These are phyloP conservation scores for Quercus berberidifolia DNA, from an alignment of 306 rosid species.

Conservation along the genomic window DNA sequence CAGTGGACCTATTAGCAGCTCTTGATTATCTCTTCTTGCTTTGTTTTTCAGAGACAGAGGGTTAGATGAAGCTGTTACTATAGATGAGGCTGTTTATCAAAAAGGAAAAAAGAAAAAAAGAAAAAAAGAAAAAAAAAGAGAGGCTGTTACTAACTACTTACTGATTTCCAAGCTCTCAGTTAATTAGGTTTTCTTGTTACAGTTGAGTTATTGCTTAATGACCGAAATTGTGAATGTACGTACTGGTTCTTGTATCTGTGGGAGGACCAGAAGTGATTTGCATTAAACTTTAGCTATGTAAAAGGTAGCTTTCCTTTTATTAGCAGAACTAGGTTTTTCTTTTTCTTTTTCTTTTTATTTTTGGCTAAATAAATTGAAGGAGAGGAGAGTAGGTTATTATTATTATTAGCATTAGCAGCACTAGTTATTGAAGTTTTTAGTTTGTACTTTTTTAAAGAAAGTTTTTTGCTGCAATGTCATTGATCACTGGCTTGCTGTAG, in stretches of 20 bases:
- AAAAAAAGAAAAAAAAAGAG: not conserved
- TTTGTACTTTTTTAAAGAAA: not conserved
- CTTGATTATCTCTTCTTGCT: slow-evolving; percentile 4
- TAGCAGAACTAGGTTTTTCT: not conserved
- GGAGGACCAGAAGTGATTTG: not conserved
- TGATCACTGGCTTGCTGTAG: not conserved
- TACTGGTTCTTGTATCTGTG: not conserved
- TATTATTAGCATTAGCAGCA: not conserved
- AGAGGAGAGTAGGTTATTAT: no score
- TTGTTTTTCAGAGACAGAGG: slow-evolving; percentile 11
- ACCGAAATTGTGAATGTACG: not conserved
- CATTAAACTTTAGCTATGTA: slow-evolving; percentile 8
- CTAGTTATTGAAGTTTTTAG: not conserved
- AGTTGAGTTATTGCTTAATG: slow-evolving; percentile 4
- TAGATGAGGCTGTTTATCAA: not conserved
- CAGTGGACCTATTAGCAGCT: slow-evolving; percentile 18
- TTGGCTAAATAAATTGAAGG: not conserved
- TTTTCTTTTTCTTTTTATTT: not conserved
- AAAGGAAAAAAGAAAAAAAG: not conserved
- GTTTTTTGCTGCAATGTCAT: not conserved
- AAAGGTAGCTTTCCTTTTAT: slow-evolving; percentile 6
- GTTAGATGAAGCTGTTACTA: not conserved
- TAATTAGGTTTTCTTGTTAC: not conserved
- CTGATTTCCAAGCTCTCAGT: slow-evolving; percentile 12
- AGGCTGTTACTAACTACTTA: slow-evolving; percentile 6